A percentile compares a stretch with the other conserved stretches of the same genome.
Conservation (phyloP, 2,329 filamentous ascomycete genomes). For the Apiospora aurea region DNA sequence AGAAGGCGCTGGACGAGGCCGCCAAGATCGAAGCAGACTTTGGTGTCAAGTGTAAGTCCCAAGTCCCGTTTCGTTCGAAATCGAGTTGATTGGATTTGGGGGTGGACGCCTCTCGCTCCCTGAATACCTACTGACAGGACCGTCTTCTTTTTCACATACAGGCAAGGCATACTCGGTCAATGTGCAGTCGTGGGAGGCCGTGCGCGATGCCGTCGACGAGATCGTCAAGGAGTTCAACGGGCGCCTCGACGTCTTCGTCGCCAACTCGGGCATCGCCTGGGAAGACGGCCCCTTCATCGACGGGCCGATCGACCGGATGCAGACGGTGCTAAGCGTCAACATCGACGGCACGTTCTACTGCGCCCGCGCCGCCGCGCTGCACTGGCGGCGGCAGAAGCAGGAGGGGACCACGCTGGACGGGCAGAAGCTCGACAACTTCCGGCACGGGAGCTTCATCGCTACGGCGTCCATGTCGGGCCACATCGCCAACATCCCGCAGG, state of each 20-base stretch:
- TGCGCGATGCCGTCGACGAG: constrained; percentile 57
- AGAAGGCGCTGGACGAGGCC: constrained; percentile 67
- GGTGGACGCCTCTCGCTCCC: neutral
- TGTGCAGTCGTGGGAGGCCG: constrained; percentile 59
- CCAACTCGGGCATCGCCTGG: constrained; percentile 81
- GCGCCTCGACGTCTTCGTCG: constrained; percentile 79
- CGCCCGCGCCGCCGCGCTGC: constrained; percentile 71
- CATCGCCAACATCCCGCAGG: constrained; percentile 79
- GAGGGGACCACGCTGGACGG: constrained; percentile 70
- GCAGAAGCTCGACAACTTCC: constrained; percentile 65
- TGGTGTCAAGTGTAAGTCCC: constrained; percentile 68
- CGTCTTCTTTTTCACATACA: constrained; percentile 36
- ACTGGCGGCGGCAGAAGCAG: constrained; percentile 74
- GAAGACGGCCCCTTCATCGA: constrained; percentile 72
- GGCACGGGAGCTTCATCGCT: constrained; percentile 75
- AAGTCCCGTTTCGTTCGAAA: constrained; percentile 39
- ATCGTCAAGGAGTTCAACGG: constrained; percentile 73
- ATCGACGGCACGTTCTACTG: constrained; percentile 82
- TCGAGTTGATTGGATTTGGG: neutral
- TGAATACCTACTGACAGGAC: neutral
- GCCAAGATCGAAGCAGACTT: constrained; percentile 69
- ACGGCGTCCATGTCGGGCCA: constrained; percentile 82
- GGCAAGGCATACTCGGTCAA: constrained; percentile 70
- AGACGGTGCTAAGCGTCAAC: constrained; percentile 73
- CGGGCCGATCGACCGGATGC: constrained; percentile 68